Percentiles rank a stretch among this genome's conserved stretches.
Conservation (phyloP, 768 basidiomycete species). For the Cystofilobasidium capitatum region DNA sequence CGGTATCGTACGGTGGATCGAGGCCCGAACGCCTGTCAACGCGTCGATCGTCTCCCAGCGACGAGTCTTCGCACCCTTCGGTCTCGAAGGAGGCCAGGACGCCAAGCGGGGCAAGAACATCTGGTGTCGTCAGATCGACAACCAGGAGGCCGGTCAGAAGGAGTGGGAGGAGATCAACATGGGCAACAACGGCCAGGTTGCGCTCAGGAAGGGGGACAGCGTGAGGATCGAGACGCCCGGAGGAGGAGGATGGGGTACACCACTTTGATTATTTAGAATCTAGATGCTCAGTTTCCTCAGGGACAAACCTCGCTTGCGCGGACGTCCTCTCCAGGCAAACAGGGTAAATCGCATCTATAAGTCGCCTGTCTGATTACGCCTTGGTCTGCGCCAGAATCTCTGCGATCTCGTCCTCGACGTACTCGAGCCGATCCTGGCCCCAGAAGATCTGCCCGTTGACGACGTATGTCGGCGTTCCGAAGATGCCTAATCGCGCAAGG, state of each 20-base stretch:
- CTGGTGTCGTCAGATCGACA: conserved; percentile 6
- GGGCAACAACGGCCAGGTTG: conserved; percentile 31
- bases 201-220: conserved; percentile 29
- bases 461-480: conserved; percentile 34
- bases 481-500: conserved; percentile 27
- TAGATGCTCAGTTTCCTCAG: too few relatives aligned
- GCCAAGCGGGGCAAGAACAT: conserved; percentile 23
- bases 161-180: conserved; percentile 22
- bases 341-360: too few relatives aligned
- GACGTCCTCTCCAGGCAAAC: too few relatives aligned
- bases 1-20: conserved; percentile 18
- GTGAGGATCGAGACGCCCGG: conserved; percentile 32
- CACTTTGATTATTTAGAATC: not conserved
- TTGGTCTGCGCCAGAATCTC: conserved; percentile 28
- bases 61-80: conserved; percentile 27
- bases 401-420: conserved; percentile 30
- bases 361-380: not conserved
- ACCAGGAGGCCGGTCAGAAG: not conserved
- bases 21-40: conserved; percentile 23
- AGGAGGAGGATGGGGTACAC: conserved; percentile 32
- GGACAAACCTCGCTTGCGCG: too few relatives aligned
- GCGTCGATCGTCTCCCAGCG: conserved; percentile 28
- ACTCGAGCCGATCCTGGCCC: conserved; percentile 32
- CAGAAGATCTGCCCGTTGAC: conserved; percentile 35
- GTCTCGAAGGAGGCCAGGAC: conserved; percentile 27